Percentiles rank a stretch among this genome's conserved stretches.
Evolutionary conservation across 1,139 yeast species (phyloP).

Genomic region (Pichia sp.): DNA sequence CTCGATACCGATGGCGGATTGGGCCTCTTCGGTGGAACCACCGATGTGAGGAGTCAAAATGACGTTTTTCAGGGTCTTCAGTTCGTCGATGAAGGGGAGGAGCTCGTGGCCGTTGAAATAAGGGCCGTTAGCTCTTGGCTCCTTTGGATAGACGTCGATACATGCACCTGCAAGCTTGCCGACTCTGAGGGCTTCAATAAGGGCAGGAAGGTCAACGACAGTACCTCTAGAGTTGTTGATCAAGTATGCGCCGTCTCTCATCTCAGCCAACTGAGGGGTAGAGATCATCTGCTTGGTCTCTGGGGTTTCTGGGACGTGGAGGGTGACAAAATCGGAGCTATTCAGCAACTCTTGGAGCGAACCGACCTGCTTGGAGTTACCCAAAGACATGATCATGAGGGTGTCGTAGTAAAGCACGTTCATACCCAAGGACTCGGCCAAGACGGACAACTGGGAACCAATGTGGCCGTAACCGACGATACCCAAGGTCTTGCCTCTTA

Average conservation of each 20-base stretch:
- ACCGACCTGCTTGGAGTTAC: constrained; percentile 91
- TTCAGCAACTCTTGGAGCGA: constrained; percentile 77
- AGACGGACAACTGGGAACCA: constrained; percentile 93
- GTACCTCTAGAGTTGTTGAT: constrained; percentile 98
- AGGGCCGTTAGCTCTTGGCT: constrained; percentile 96
- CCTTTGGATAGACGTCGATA: constrained; percentile 92
- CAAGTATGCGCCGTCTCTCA: constrained; percentile 94
- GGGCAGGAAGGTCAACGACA: constrained; percentile 92
- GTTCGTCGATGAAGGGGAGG: constrained; percentile 81
- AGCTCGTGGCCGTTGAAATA: constrained; percentile 59
- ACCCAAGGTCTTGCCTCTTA: constrained; percentile 97
- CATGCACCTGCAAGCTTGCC: constrained; percentile 98
- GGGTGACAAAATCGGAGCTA: constrained; percentile 81
- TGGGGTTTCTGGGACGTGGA: constrained; percentile 92
- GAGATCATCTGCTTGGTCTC: constrained; percentile 90
- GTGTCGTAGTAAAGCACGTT: constrained; percentile 91
- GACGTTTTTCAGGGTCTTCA: constrained; percentile 77
- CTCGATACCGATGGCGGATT: constrained; percentile 94
- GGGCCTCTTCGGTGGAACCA: constrained; percentile 99
- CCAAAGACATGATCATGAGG: constrained; percentile 89
- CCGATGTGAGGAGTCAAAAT: constrained; percentile 97
- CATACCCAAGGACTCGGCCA: constrained; percentile 99
- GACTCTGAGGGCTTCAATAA: constrained; percentile 83
- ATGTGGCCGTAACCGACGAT: constrained; percentile 98
- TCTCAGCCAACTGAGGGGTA: constrained; percentile 87